phyloP scores from a whole-genome alignment of 2,329 filamentous ascomycete genomes.

The Simplicillium sp. region DNA sequence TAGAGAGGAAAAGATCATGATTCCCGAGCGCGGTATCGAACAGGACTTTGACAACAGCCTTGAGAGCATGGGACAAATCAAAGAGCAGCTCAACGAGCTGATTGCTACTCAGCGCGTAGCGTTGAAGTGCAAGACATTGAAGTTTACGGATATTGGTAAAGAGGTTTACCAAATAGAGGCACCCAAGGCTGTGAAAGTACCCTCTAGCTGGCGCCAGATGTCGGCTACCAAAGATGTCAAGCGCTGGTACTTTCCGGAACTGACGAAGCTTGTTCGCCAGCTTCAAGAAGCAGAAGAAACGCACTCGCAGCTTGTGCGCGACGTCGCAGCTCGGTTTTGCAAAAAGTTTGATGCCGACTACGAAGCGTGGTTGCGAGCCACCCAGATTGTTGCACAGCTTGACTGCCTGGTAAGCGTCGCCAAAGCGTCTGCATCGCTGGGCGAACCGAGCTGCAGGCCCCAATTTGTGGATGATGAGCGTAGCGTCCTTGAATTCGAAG shows the following conservation, averaged over 20 bases:
- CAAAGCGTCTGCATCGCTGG: conserved; percentile 74
- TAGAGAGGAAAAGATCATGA: conserved; percentile 68
- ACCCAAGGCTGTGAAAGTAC: conserved; percentile 76
- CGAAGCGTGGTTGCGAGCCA: conserved; percentile 74
- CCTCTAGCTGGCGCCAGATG: conserved; percentile 90
- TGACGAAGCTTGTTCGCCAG: conserved; percentile 72
- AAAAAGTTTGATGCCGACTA: conserved; percentile 84
- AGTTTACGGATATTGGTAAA: conserved; percentile 82
- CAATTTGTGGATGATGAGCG: conserved; percentile 78
- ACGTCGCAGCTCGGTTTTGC: conserved; percentile 76
- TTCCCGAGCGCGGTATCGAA: conserved; percentile 81
- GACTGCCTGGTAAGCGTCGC: conserved; percentile 93
- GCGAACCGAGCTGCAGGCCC: conserved; percentile 81
- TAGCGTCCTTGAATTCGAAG: conserved; percentile 82
- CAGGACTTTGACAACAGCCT: conserved; percentile 85
- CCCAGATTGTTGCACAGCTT: conserved; percentile 81
- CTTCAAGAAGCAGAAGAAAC: conserved; percentile 92
- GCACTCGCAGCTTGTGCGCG: conserved; percentile 82
- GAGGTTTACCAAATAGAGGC: conserved; percentile 95
- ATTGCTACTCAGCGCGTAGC: conserved; percentile 63
- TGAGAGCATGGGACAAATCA: conserved; percentile 65
- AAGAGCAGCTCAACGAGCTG: conserved; percentile 60
- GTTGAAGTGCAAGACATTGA: conserved; percentile 63
- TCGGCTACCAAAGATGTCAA: conserved; percentile 85
- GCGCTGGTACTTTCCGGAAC: conserved; percentile 83